These are phyloP conservation scores for Pulveroboletus sp. DNA, from an alignment of 768 basidiomycete species.

Conservation along the genomic window DNA sequence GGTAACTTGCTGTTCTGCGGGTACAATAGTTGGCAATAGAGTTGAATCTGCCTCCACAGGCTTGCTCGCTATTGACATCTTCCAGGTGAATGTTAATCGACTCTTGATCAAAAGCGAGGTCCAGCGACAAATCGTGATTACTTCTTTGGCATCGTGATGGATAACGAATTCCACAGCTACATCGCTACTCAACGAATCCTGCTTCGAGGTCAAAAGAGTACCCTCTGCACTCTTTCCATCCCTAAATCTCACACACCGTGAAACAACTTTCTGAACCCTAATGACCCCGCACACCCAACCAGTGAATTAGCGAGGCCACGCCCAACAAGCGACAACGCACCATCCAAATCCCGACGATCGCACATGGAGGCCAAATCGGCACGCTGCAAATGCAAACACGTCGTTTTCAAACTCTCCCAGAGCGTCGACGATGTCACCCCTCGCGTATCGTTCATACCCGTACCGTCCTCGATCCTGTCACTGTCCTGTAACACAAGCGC, in stretches of 20 bases:
- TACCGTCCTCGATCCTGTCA: constrained; percentile 58
- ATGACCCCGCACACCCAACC: not conserved
- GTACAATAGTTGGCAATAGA: too few relatives aligned
- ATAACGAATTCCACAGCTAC: too few relatives aligned
- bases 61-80: too few relatives aligned
- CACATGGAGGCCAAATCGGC: constrained; percentile 73
- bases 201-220: too few relatives aligned
- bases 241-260: not conserved
- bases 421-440: constrained; percentile 73
- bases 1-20: too few relatives aligned
- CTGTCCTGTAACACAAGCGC: constrained; percentile 86
- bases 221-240: not conserved
- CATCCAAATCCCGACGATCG: constrained; percentile 66
- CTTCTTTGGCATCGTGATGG: too few relatives aligned
- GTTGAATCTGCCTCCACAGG: too few relatives aligned
- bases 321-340: constrained; percentile 28
- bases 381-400: constrained; percentile 76
- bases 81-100: too few relatives aligned
- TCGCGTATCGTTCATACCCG: constrained; percentile 44
- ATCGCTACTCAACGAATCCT: too few relatives aligned
- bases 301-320: not conserved
- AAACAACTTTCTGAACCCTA: constrained; percentile 17
- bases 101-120: too few relatives aligned
- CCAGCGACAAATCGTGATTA: too few relatives aligned
- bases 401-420: constrained; percentile 86